Evolutionary conservation across 2,329 filamentous ascomycete genomes (phyloP).

Genomic region (Cytospora paraplurivora): DNA sequence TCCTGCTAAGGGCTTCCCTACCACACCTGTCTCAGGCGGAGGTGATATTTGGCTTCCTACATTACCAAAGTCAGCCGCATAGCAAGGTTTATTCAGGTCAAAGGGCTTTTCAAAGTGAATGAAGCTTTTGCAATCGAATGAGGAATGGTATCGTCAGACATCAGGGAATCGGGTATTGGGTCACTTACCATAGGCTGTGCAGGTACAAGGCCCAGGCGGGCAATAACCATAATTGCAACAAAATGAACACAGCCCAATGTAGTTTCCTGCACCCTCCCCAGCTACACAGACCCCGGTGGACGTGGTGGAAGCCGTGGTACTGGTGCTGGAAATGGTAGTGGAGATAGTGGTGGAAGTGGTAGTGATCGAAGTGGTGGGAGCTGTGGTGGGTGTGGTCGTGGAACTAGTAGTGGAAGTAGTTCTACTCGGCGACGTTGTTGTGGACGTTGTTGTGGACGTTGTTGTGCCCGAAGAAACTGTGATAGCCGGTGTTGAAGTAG

Average conservation of each 20-base stretch:
- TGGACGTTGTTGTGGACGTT: neutral
- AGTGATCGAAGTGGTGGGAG: neutral
- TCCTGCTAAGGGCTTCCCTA: conserved; percentile 6
- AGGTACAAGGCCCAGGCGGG: conserved; percentile 29
- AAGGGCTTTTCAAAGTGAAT: neutral
- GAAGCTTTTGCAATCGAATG: conserved; percentile 9
- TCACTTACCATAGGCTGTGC: conserved; percentile 26
- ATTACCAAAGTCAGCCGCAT: neutral
- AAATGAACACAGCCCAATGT: conserved; percentile 29
- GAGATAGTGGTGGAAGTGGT: neutral
- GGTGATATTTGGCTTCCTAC: conserved; percentile 5
- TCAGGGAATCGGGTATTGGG: neutral
- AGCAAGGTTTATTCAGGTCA: neutral
- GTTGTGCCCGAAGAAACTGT: conserved; percentile 7
- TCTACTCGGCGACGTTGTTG: neutral
- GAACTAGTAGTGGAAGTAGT: conserved; percentile 36
- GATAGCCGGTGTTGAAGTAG: conserved; percentile 32
- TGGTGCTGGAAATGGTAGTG: neutral
- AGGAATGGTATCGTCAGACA: conserved; percentile 8
- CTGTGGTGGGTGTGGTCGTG: neutral
- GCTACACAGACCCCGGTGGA: conserved; percentile 1
- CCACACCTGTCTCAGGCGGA: conserved; percentile 18
- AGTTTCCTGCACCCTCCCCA: conserved; percentile 24
- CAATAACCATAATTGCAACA: conserved; percentile 30
- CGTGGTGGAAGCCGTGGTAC: neutral